These are phyloP conservation scores for Crithidia mellificae DNA, from an alignment of 208 protist genomes.

Conservation along the genomic window DNA sequence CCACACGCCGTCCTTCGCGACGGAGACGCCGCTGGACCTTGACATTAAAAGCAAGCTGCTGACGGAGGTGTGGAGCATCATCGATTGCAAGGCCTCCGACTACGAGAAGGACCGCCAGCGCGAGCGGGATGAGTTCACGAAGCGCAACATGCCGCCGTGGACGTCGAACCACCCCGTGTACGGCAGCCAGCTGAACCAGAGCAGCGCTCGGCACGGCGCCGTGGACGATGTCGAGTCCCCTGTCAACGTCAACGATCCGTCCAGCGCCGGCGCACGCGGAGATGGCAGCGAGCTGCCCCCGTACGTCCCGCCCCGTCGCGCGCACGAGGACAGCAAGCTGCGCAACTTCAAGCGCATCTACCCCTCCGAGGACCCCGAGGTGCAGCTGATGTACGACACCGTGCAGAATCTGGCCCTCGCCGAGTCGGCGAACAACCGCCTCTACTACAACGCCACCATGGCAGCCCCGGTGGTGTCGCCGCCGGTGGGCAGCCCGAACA, in stretches of 20 bases:
- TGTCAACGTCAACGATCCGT: not conserved
- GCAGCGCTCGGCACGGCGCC: constrained; percentile 14
- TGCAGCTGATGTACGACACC: constrained; percentile 72
- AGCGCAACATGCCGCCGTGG: constrained; percentile 76
- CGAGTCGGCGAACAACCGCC: constrained; percentile 40
- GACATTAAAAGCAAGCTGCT: constrained; percentile 92
- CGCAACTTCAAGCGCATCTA: constrained; percentile 84
- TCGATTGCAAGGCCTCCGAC: constrained; percentile 82
- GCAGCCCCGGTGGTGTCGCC: constrained; percentile 24
- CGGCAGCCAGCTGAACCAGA: constrained; percentile 21
- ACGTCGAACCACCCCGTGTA: constrained; percentile 48
- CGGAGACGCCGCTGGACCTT: constrained; percentile 91
- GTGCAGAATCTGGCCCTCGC: constrained; percentile 51
- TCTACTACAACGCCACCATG: constrained; percentile 40
- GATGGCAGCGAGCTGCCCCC: constrained; percentile 16
- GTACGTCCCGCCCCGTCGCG: constrained; percentile 32
- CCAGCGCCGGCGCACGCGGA: not conserved
- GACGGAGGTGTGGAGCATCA: constrained; percentile 85
- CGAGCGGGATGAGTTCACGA: constrained; percentile 77
- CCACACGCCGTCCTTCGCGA: constrained; percentile 94
- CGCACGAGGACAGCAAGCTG: constrained; percentile 77
- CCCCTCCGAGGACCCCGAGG: constrained; percentile 56
- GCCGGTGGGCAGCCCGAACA: not conserved
- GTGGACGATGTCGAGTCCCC: not conserved
- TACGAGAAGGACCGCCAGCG: constrained; percentile 58